These are phyloP conservation scores for Myriosclerotinia duriaeana DNA, from an alignment of 2,329 filamentous ascomycete genomes.

Conservation along the genomic window DNA sequence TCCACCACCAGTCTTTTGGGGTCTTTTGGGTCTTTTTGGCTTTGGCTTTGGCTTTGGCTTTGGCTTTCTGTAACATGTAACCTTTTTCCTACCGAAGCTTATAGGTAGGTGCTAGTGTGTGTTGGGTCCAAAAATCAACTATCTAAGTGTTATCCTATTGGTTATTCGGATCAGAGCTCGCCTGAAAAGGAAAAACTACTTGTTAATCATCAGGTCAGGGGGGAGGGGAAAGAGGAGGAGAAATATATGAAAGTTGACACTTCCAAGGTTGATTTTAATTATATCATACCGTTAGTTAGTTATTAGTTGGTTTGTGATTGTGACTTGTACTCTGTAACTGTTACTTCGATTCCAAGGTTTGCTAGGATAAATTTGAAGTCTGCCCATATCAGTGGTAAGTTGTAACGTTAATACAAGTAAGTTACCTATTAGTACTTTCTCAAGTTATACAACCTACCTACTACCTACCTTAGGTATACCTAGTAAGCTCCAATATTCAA, in stretches of 20 bases:
- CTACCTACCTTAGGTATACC: too few relatives aligned
- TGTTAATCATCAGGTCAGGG: slow-evolving; percentile 14
- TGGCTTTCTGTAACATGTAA: slow-evolving; percentile 5
- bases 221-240: background rate
- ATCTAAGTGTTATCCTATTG: slow-evolving; percentile 13
- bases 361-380: too few relatives aligned
- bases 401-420: too few relatives aligned
- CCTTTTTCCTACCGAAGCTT: slow-evolving; percentile 18
- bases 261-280: too few relatives aligned
- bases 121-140: slow-evolving; percentile 11
- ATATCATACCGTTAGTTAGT: too few relatives aligned
- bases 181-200: background rate
- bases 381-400: too few relatives aligned
- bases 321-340: too few relatives aligned
- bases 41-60: slow-evolving; percentile 16
- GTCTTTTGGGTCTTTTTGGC: background rate
- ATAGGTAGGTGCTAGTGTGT: slow-evolving; percentile 2
- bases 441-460: too few relatives aligned
- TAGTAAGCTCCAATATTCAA: too few relatives aligned
- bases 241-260: background rate
- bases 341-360: too few relatives aligned
- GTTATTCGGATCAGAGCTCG: background rate
- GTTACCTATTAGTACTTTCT: too few relatives aligned
- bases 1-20: background rate
- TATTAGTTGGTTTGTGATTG: too few relatives aligned